Evolutionary conservation across 2,329 filamentous ascomycete species (phyloP), one percentile per base, ranked within the genome.

Genomic region (Aspergillus sp.): DNA sequence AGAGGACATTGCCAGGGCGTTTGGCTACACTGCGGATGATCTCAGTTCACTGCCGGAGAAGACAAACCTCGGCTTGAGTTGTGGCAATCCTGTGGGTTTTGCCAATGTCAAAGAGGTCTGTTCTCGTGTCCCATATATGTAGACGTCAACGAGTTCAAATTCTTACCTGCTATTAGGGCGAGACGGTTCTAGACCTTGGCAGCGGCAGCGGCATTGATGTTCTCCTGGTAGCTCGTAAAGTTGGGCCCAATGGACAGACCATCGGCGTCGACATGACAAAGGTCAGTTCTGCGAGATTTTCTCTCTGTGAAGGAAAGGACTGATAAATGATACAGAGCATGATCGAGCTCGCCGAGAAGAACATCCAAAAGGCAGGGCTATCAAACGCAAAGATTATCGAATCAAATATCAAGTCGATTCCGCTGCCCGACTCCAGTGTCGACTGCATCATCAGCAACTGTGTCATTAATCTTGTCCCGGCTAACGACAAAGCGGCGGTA

Each of bases 381-480:
- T 53, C 58, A 5, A 84, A 85, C 57, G 72, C 78, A 2, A 60
- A 69, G 11, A 84, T 86, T 52, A 58, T 84, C 52, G 66, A 82
- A 53, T 70, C 74, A 2, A 62, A 60, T 16, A 84, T 86, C 60
- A 83, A 79, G 0, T 58, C 68, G 3, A 77, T 84, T 17, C 67
- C 75, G 0, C 66, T 85, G 0, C 62, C 69, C 1, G 57, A 66
- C 9, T 60, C 54, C 8, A 76, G 62, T 14, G 79, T 75, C 16
- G 75, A 85, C 65, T 80, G 79, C 59, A 77, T 87, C 51, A 83
- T 86, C 56, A 82, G 78, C 56, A 87, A 87, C 67, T 87, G 83
- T 53, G 82, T 84, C 22, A 69, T 86, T 53, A 85, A 85, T 57
- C 78, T 85, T 0, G 79, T 85, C 1, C 81, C 81, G 0, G 63